A percentile compares a stretch with the other conserved stretches of the same genome.
These are phyloP conservation scores for Buxus sempervirens DNA, from an alignment of 164 flowering plant species.

Conservation along the genomic window DNA sequence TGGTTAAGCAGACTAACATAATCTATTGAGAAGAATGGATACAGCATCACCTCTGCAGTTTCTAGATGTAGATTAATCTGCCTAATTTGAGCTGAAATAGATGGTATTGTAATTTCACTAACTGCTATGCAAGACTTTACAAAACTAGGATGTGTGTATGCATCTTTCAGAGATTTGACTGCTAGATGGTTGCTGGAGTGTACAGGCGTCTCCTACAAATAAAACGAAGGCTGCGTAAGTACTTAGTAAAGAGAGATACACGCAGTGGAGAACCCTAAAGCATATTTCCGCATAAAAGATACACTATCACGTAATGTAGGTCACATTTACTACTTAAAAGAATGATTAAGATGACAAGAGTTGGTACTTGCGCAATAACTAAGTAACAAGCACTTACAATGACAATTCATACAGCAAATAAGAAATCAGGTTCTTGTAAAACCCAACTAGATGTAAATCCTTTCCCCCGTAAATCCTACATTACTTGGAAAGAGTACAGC, in stretches of 20 bases:
- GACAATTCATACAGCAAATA: no score
- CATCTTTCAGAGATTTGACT: conserved; percentile 50
- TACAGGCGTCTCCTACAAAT: conserved; percentile 68
- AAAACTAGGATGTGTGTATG: conserved; percentile 37
- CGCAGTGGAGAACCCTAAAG: background rate
- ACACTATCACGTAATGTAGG: background rate
- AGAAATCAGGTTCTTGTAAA: no score
- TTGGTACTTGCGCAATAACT: no score
- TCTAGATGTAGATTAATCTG: conserved; percentile 73
- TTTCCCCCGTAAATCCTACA: no score
- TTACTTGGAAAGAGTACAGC: no score
- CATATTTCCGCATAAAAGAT: background rate
- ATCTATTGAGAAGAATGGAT: background rate
- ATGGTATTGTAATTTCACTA: conserved; percentile 86
- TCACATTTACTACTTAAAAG: no score
- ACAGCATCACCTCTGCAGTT: conserved; percentile 70
- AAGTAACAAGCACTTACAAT: no score
- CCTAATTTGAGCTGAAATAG: conserved; percentile 38
- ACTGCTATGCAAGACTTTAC: conserved; percentile 80
- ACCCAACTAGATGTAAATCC: no score
- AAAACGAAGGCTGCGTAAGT: conserved; percentile 1
- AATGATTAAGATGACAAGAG: no score
- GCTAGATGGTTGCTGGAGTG: conserved; percentile 74
- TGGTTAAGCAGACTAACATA: background rate
- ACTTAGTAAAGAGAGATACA: background rate